These are phyloP conservation scores for Phytopythium ostracodes DNA, from an alignment of 352 stramenopile species.

Conservation along the genomic window DNA sequence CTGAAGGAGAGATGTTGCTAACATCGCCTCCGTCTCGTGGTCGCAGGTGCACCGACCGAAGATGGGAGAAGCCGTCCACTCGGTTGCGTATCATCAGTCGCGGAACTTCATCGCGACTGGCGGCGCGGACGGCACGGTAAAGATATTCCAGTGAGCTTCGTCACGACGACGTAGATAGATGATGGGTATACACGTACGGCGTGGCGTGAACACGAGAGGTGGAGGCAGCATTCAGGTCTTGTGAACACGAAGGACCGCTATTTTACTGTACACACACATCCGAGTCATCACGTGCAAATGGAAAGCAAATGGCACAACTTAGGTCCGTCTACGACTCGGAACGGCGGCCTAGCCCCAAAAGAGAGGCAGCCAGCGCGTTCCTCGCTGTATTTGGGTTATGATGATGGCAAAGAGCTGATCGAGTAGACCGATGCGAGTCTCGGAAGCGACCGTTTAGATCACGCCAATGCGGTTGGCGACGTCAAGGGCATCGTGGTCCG, in stretches of 20 bases:
- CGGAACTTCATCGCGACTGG: conserved; percentile 79
- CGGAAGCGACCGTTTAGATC: conserved; percentile 91
- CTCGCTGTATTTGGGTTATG: conserved; percentile 11
- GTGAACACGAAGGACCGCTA: conserved; percentile 2
- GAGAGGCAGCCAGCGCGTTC: conserved; percentile 7
- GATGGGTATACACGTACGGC: not conserved
- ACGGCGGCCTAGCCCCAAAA: conserved; percentile 7
- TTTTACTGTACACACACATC: not conserved
- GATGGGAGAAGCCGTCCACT: conserved; percentile 73
- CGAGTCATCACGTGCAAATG: not conserved
- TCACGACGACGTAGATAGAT: not conserved
- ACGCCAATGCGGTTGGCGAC: conserved; percentile 99
- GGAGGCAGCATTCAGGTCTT: not conserved
- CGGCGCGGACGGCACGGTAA: conserved; percentile 81
- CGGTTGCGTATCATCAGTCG: conserved; percentile 70
- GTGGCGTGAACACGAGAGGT: not conserved
- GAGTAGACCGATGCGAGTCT: conserved; percentile 6
- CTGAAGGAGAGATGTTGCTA: not conserved
- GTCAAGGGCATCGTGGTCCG: conserved; percentile 99
- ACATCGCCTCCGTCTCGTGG: conserved; percentile 4
- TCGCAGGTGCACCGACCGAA: conserved; percentile 73
- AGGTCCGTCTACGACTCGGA: conserved; percentile 15
- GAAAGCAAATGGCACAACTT: not conserved
- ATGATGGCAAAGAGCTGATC: conserved; percentile 13
- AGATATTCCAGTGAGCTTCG: conserved; percentile 79